Percentiles rank a stretch among this genome's conserved stretches.
Conservation (phyloP, 345 rosid species). For the Aurinia saxatilis region DNA sequence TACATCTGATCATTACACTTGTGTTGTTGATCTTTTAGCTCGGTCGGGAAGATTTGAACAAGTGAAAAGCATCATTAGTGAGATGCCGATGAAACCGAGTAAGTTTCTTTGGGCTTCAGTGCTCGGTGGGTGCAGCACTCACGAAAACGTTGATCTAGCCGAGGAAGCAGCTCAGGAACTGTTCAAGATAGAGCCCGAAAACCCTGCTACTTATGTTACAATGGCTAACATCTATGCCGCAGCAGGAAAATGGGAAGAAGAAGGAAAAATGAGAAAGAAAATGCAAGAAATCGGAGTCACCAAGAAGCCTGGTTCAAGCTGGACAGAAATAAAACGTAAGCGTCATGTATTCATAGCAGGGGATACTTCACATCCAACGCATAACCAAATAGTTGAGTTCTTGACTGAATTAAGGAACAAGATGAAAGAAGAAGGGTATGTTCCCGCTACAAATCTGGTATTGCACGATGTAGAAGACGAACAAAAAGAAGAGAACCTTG, state of each 20-base stretch:
- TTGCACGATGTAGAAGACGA: constrained; percentile 90
- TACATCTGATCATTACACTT: constrained; percentile 83
- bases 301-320: constrained; percentile 77
- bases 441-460: constrained; percentile 66
- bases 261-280: constrained; percentile 48
- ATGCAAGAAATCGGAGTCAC: constrained; percentile 56
- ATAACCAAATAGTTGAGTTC: constrained; percentile 52
- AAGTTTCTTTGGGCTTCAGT: constrained; percentile 85
- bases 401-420: constrained; percentile 40
- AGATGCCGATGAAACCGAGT: constrained; percentile 74
- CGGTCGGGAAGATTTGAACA: constrained; percentile 60
- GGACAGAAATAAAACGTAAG: constrained; percentile 68
- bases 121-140: constrained; percentile 82
- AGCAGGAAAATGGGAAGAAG: constrained; percentile 71
- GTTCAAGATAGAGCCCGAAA: constrained; percentile 71
- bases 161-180: constrained; percentile 68
- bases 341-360: constrained; percentile 62
- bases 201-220: constrained; percentile 83
- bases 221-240: constrained; percentile 84
- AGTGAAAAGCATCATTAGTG: constrained; percentile 45
- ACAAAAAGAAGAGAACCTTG: constrained; percentile 78
- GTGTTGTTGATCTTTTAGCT: constrained; percentile 70
- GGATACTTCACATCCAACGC: constrained; percentile 61
- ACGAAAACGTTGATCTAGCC: constrained; percentile 65
- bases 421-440: constrained; percentile 83